Evolutionary conservation across 805 yeast species (phyloP).

Genomic region (Teunomyces tritomae): DNA sequence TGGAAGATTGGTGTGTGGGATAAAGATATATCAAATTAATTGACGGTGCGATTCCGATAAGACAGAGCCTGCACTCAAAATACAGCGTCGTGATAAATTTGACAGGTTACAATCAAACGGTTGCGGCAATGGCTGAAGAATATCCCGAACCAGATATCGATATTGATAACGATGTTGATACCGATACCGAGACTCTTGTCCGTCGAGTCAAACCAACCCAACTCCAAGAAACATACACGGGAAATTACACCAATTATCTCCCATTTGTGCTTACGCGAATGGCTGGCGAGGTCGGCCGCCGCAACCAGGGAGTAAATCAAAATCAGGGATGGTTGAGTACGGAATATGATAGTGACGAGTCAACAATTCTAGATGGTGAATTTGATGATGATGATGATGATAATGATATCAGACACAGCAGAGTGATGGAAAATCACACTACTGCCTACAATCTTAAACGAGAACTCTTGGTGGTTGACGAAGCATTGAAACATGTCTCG

Average conservation of each 20-base stretch:
- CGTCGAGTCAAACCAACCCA: slow-evolving; percentile 22
- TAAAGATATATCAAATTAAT: too few relatives aligned
- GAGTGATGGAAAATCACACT: slow-evolving; percentile 20
- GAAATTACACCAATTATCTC: slow-evolving; percentile 36
- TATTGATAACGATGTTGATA: slow-evolving; percentile 23
- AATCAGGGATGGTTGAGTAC: background rate
- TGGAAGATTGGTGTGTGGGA: too few relatives aligned
- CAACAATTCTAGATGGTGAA: slow-evolving; percentile 20
- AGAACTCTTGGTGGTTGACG: slow-evolving; percentile 28
- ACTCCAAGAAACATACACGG: slow-evolving; percentile 35
- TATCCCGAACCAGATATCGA: background rate
- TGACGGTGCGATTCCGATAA: too few relatives aligned
- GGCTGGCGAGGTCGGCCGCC: slow-evolving; percentile 10
- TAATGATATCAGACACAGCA: background rate
- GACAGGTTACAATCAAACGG: too few relatives aligned
- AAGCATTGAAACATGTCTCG: slow-evolving; percentile 26
- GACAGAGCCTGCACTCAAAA: too few relatives aligned
- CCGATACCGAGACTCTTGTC: slow-evolving; percentile 35
- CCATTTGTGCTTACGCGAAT: slow-evolving; percentile 36
- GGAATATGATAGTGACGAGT: slow-evolving; percentile 2
- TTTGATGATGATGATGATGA: background rate
- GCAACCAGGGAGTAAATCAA: too few relatives aligned
- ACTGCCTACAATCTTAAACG: slow-evolving; percentile 27
- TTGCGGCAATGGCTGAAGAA: background rate
- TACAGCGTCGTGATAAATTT: too few relatives aligned